Conservation (phyloP, 257 asterid species). For the Nicotiana benthamiana region DNA sequence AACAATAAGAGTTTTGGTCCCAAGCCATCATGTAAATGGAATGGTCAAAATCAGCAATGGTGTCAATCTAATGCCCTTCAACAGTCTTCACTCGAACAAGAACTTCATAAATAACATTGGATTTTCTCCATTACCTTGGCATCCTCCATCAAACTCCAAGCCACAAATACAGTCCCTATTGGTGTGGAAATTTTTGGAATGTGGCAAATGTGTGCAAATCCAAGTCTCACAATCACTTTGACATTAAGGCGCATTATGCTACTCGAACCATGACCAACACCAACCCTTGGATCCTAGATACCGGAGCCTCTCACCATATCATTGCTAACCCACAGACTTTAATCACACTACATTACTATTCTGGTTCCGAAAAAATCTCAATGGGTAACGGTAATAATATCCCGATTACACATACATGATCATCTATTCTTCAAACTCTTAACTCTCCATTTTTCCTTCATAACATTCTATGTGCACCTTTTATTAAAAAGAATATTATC, state of each 20-base stretch:
- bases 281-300: neutral
- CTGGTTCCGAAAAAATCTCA: neutral
- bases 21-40: neutral
- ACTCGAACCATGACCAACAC: neutral
- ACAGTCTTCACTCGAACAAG: neutral
- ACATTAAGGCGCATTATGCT: no score
- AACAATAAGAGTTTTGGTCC: neutral
- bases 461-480: neutral
- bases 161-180: neutral
- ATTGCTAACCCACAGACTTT: neutral
- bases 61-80: neutral
- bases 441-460: neutral
- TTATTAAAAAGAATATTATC: neutral
- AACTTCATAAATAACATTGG: neutral
- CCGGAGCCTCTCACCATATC: neutral
- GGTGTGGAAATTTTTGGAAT: neutral
- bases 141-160: neutral
- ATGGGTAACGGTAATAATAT: neutral
- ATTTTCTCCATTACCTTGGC: neutral
- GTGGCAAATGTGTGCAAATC: neutral
- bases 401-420: neutral
- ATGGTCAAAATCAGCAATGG: neutral
- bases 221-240: neutral
- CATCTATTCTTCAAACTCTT: neutral
- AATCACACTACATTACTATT: neutral